Evolutionary conservation across 2,329 filamentous ascomycete species (phyloP).

Genomic region (Diaporthe sp.): DNA sequence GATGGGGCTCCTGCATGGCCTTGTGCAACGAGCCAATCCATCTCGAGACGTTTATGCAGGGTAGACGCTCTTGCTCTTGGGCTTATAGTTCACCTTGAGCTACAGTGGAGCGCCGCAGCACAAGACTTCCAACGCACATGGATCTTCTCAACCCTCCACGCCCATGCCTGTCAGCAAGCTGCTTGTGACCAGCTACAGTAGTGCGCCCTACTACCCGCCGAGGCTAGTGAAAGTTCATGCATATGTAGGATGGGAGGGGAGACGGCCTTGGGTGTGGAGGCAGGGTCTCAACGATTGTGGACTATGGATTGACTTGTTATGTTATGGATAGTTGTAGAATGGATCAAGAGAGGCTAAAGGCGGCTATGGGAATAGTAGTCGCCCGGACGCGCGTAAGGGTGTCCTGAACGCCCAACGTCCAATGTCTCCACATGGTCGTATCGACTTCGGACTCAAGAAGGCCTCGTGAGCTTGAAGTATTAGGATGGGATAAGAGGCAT

Average conservation of each 20-base stretch:
- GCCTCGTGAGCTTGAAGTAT: background rate
- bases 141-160: background rate
- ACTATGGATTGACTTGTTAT: conserved; percentile 4
- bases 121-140: conserved; percentile 2
- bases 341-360: background rate
- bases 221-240: conserved; percentile 46
- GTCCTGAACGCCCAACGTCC: background rate
- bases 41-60: conserved; percentile 16
- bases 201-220: conserved; percentile 48
- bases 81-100: background rate
- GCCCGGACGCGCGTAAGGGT: background rate
- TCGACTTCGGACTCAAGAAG: background rate
- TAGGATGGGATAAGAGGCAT: background rate
- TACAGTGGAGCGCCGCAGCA: conserved; percentile 2
- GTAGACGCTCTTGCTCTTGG: conserved; percentile 6
- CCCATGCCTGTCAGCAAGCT: background rate
- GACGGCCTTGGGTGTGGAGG: conserved; percentile 16
- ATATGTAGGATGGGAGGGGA: conserved; percentile 37
- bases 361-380: background rate
- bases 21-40: conserved; percentile 23
- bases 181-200: conserved; percentile 34
- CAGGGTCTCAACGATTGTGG: conserved; percentile 31
- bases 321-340: background rate
- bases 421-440: background rate
- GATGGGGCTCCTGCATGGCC: conserved; percentile 21